Evolutionary conservation across 129 eudicot genomes (phyloP).

Genomic region (Pulicaria dysenterica): DNA sequence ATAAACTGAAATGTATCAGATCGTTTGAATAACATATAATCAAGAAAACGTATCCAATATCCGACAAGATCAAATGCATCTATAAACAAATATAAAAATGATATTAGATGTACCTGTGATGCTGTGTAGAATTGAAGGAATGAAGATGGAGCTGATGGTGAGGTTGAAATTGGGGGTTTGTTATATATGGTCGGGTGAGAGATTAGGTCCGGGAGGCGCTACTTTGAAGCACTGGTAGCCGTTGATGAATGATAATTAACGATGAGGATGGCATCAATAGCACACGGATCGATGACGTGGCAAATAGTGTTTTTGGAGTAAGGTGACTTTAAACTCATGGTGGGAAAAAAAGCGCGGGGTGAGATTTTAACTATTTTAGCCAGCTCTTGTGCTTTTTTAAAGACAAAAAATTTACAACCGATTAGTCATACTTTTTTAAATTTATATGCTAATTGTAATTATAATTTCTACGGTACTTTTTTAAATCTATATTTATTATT

Average conservation of each 20-base stretch:
- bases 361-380: too few species aligned
- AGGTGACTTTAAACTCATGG: neutral
- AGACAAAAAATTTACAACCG: too few species aligned
- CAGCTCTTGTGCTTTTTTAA: too few species aligned
- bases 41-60: too few species aligned
- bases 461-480: too few species aligned
- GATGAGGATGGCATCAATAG: neutral
- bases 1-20: neutral
- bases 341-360: conserved; percentile 23
- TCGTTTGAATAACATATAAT: too few species aligned
- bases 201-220: neutral
- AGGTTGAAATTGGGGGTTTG: neutral
- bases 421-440: too few species aligned
- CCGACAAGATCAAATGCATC: neutral
- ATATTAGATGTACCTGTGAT: neutral
- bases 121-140: neutral
- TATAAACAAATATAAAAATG: neutral
- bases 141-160: neutral
- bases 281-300: conserved; percentile 27
- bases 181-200: conserved; percentile 12
- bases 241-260: conserved; percentile 21
- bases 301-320: neutral
- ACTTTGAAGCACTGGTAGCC: conserved; percentile 9
- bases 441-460: too few species aligned
- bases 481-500: too few species aligned